Percentiles rank a stretch among this genome's conserved stretches.
Evolutionary conservation across 1,139 yeast species (phyloP).

Genomic region (Blastobotrys arbuscula): DNA sequence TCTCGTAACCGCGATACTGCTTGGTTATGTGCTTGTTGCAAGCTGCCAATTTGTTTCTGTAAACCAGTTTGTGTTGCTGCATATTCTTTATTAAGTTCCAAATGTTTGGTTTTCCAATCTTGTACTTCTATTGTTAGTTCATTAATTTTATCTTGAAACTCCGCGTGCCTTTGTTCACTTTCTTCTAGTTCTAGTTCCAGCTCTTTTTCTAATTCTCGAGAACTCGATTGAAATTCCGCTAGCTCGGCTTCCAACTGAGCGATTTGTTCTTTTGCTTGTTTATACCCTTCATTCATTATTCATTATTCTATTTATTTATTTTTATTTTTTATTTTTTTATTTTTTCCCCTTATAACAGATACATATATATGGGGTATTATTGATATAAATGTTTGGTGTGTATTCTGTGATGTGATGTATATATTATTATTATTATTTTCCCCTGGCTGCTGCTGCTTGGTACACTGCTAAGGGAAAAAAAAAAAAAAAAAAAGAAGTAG

Average conservation of each 20-base stretch:
- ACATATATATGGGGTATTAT: too few species aligned
- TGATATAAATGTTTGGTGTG: too few species aligned
- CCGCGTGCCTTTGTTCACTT: constrained; percentile 28
- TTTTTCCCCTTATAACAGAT: neutral
- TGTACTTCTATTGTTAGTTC: constrained; percentile 24
- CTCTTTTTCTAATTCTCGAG: constrained; percentile 34
- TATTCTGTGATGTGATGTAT: too few species aligned
- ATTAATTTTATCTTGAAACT: constrained; percentile 24
- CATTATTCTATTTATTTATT: neutral
- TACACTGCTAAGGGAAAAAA: too few species aligned
- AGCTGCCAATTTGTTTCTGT: constrained; percentile 27
- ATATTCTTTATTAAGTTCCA: constrained; percentile 27
- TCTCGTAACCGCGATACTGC: constrained; percentile 33
- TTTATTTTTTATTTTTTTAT: neutral
- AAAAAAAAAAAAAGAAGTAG: too few species aligned
- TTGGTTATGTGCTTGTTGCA: constrained; percentile 27
- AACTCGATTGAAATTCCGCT: constrained; percentile 34
- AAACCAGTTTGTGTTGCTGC: constrained; percentile 28
- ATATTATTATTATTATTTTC: too few species aligned
- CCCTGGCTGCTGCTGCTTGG: too few species aligned
- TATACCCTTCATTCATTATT: constrained; percentile 14
- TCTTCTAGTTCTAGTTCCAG: constrained; percentile 35
- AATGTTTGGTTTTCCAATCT: constrained; percentile 27
- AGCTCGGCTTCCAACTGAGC: constrained; percentile 35
- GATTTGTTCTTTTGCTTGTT: constrained; percentile 30